Evolutionary conservation across 1,284 basidiomycete species (phyloP), one percentile per base, ranked within the genome.

Genomic region (Athelia psychrophila): DNA sequence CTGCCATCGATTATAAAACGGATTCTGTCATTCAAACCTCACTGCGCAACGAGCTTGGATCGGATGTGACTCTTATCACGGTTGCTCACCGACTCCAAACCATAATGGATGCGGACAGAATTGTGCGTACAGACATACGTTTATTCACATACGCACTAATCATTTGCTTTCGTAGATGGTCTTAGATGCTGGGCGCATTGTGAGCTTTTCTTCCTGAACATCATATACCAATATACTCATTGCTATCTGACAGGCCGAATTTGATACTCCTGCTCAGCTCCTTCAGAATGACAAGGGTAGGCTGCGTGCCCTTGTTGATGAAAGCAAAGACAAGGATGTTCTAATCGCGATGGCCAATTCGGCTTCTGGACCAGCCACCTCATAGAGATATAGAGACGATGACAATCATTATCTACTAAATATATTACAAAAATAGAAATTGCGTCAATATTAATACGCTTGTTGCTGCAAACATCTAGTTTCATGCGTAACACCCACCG

Each of bases 51-150:
- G 77, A 80, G 57, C 72, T 86, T 24, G 71, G 66, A 10, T 64
- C 70, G 3, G 81, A 80, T 53, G 78, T 80, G 8, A 87, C 83
- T 0, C 63, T 88, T 3, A 74, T 88, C 44, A 86, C 83, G 13
- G 72, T 88, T 47, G 86, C 86, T 1, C 86, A 88, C 64, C 78
- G 86, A 32, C 67, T 88, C 12, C 84, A 85, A 59, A 88, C 84
- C 1, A 83, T 88, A 57, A 85, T 86, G 73, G 84, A 87, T 55
- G 76, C 81, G 0, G 81, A 83, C 57, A 83, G 79, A 59, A 70
- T 74, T 45, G 72, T 70, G 48, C 44, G 69, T 56, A 16, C 30
- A 18, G 33, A 9, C 44, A 24, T 23, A 20, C 22, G 15, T 3
- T 15, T 32, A 16, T 44, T 38, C 25, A 10, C 23, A 38, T 49